Base-by-base conservation (phyloP, 768 basidiomycete species). In the Termitomyces sp. region DNA sequence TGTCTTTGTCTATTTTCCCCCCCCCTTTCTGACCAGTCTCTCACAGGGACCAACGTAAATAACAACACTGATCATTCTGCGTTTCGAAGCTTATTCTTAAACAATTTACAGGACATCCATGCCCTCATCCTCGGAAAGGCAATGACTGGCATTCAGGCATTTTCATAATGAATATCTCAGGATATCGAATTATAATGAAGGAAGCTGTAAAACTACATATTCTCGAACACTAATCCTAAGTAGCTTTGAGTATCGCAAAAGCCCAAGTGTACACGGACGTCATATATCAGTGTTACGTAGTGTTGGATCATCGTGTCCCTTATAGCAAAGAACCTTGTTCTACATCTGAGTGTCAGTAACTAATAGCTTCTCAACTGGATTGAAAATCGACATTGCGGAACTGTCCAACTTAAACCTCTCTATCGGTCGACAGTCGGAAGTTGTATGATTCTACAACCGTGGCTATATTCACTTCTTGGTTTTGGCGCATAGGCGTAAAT, bases 41-140 rank as follows among this genome's bases (percentile, higher is more conserved):
- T 51, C 17, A 14, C 37, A 85, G 84, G 86, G 54, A 88, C 86
- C 42, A 75, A 87, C 65, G 84, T 86, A 63, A 59, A 82, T 71
- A 27, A 14, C 27, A 60, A n/a, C 25, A 43, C 7, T n/a, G 31
- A 45, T 8, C 53, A 23, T 45, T 16, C 19, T 59, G 50, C 57
- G 54, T 55, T 65, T 53, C 1, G 7, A 34, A 49, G 58, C 57
- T 51, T 58, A 58, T 17, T 31, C 46, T n/a, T 19, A n/a, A 47
- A 35, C 59, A 47, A 62, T 60, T n/a, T 17, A 54, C 59, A 93
- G 87, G 91, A 95, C 62, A 90, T 94, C 43, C 91, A 92, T 65
- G 79, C 91, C n/a, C 87, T 96, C 58, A 92, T 98, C 52, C 76
- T 99, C 38, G 96, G 96, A 52, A 95, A 91, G 67, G 91, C 94